These are phyloP conservation scores for Zygosaccharomyces bailii DNA, from an alignment of 805 yeast genomes.

Conservation along the genomic window DNA sequence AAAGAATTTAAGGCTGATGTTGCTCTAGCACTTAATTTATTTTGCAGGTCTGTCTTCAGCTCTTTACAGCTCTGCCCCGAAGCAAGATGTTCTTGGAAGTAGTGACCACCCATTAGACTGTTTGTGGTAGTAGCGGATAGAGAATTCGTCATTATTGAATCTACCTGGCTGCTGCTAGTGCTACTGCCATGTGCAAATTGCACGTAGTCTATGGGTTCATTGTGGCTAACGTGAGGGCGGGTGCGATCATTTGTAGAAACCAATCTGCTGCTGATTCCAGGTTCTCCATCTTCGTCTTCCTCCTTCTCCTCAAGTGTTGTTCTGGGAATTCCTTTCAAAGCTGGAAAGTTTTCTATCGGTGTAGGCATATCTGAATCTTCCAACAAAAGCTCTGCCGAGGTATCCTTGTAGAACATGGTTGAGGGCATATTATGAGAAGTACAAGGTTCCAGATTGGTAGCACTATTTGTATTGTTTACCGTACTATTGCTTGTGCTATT, in stretches of 20 bases:
- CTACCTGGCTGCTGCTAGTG: conserved; percentile 27
- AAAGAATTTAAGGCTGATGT: not conserved
- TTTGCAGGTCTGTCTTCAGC: conserved; percentile 6
- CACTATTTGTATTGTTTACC: conserved; percentile 2
- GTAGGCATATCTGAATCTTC: conserved; percentile 20
- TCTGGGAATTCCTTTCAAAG: conserved; percentile 19
- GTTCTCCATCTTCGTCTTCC: conserved; percentile 12
- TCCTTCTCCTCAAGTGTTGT: conserved; percentile 15
- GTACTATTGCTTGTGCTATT: conserved; percentile 7
- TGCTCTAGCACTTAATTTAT: conserved; percentile 1
- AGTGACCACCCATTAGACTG: conserved; percentile 9
- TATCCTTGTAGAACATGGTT: conserved; percentile 12
- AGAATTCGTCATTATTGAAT: conserved; percentile 27
- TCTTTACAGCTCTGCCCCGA: conserved; percentile 14
- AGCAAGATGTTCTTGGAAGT: conserved; percentile 15
- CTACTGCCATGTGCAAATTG: conserved; percentile 20
- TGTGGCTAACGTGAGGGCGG: no score
- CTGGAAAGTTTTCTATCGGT: conserved; percentile 18
- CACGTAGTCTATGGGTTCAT: conserved; percentile 10
- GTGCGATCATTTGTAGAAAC: not conserved
- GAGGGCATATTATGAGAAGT: conserved; percentile 10
- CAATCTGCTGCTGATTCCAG: not conserved
- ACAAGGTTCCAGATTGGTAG: conserved; percentile 2
- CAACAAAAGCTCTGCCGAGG: conserved; percentile 12
- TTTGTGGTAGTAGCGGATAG: conserved; percentile 21